Percentiles rank a stretch among this genome's conserved stretches.
phyloP scores from a whole-genome alignment of 768 basidiomycete species.

The Kondoa subrosea region DNA sequence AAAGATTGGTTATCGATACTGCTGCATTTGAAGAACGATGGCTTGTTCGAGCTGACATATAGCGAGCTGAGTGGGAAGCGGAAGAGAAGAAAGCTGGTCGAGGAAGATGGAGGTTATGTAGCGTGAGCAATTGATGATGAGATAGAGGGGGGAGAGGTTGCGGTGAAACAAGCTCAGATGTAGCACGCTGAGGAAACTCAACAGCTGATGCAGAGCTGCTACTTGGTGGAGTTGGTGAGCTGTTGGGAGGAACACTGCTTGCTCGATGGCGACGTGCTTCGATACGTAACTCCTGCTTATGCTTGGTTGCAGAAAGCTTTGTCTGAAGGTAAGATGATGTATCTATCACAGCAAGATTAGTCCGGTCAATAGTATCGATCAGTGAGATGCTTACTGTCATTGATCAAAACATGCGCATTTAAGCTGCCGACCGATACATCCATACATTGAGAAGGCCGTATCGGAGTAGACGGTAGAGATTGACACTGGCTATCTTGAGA shows the following conservation, averaged over 20 bases:
- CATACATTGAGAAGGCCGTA: not conserved
- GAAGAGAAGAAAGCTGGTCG: not conserved
- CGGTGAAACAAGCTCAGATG: not conserved
- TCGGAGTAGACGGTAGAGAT: not conserved
- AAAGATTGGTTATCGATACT: constrained; percentile 1
- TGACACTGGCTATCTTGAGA: not conserved
- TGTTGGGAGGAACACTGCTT: not conserved
- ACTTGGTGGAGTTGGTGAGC: not conserved
- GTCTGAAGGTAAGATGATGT: no score
- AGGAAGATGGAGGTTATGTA: constrained; percentile 5
- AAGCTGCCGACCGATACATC: not conserved
- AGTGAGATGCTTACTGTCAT: no score
- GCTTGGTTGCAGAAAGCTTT: no score
- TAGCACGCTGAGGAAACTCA: not conserved
- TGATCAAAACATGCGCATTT: no score
- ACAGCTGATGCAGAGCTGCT: not conserved
- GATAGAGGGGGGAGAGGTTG: not conserved
- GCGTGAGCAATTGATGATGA: constrained; percentile 3
- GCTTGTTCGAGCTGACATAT: not conserved
- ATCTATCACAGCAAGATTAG: no score
- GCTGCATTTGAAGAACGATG: not conserved
- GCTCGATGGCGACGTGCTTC: no score
- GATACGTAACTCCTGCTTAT: no score
- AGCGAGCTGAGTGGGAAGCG: not conserved
- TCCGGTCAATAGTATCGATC: no score